These are phyloP conservation scores for Xylaria sp. DNA, from an alignment of 2,329 filamentous ascomycete genomes.

Conservation along the genomic window DNA sequence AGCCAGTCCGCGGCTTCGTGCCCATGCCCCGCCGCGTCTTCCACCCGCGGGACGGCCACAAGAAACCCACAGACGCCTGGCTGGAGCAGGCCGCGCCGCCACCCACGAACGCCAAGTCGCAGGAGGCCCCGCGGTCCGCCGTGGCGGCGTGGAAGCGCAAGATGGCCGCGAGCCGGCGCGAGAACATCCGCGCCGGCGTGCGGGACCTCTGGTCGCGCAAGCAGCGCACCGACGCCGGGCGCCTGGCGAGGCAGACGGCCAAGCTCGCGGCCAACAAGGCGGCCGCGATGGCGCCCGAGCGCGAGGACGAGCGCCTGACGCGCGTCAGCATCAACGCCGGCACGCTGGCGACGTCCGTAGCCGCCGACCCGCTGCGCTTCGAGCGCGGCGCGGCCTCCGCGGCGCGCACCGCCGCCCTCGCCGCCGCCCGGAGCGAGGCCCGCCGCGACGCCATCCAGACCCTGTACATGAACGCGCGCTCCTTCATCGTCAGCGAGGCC, in stretches of 20 bases:
- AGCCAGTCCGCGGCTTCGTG: slow-evolving; percentile 77
- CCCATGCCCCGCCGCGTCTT: slow-evolving; percentile 88
- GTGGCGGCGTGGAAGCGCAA: slow-evolving; percentile 72
- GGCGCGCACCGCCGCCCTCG: slow-evolving; percentile 55
- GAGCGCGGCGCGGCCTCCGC: slow-evolving; percentile 60
- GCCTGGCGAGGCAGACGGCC: slow-evolving; percentile 54
- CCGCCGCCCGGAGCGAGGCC: slow-evolving; percentile 65
- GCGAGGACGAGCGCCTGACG: slow-evolving; percentile 81
- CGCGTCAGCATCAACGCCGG: slow-evolving; percentile 70
- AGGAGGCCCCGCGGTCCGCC: slow-evolving; percentile 51
- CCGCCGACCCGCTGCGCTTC: slow-evolving; percentile 72
- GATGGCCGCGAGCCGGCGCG: slow-evolving; percentile 77
- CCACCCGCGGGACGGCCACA: slow-evolving; percentile 62
- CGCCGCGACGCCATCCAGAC: slow-evolving; percentile 81
- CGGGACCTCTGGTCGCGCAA: slow-evolving; percentile 76
- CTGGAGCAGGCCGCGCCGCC: slow-evolving; percentile 67
- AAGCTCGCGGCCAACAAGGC: slow-evolving; percentile 61
- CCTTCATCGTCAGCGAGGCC: slow-evolving; percentile 85
- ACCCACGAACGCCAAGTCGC: slow-evolving; percentile 57
- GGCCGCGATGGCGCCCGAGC: slow-evolving; percentile 71
- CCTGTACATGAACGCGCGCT: slow-evolving; percentile 87
- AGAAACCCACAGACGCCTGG: slow-evolving; percentile 72
- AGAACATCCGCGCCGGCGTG: slow-evolving; percentile 78
- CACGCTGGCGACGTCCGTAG: slow-evolving; percentile 61
- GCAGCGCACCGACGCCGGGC: slow-evolving; percentile 53